Evolutionary conservation across 192 early-diverging fungal species (phyloP), one percentile per base, ranked within the genome.

Genomic region (Kickxella alabastrina): DNA sequence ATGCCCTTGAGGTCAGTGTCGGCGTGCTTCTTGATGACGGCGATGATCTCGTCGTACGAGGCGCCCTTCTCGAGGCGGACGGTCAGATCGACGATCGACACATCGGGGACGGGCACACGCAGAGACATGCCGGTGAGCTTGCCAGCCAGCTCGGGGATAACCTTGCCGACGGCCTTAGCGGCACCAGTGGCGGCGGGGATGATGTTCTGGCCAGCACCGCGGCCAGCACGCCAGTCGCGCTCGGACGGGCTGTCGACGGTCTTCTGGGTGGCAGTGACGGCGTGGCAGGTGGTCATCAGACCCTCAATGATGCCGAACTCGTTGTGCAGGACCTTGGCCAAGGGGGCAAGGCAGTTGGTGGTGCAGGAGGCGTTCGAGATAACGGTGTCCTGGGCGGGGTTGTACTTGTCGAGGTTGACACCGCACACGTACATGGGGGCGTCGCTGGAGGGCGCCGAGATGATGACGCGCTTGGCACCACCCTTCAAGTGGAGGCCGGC

Each of bases 361-460:
- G 95, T 98, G 87, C 95, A 98, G 23, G 95, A 98, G 49, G 95
- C 95, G 78, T 98, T 98, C 54, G 92, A 95, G 58, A 98, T 82
- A 54, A 98, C 86, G 27, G 87, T 79, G 76, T 89, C 85, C 52
- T 72, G 76, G 27, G 27, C 40, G 34, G 85, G 73, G 68, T 95
- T 86, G 84, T 99, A 99, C 59, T 85, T 82, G 52, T 93, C 90
- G 59, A 90, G 78, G 86, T 99, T 99, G 79, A 99, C 96, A 76
- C 92, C 91, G 59, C 81, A 83, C 36, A 99, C 96, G 74, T 93
- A 99, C 93, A 96, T 99, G 41, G 96, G 96, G 12, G 94, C 93
- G 68, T 98, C 93, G 49, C 78, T 78, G 43, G 93, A 95, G 47
- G 96, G 96, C 25, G 96, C 96, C 55, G 91, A 91, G 80, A 99